Evolutionary conservation across 441 rosid species (phyloP), one percentile per base, ranked within the genome.

Genomic region (Lepidium campestre): DNA sequence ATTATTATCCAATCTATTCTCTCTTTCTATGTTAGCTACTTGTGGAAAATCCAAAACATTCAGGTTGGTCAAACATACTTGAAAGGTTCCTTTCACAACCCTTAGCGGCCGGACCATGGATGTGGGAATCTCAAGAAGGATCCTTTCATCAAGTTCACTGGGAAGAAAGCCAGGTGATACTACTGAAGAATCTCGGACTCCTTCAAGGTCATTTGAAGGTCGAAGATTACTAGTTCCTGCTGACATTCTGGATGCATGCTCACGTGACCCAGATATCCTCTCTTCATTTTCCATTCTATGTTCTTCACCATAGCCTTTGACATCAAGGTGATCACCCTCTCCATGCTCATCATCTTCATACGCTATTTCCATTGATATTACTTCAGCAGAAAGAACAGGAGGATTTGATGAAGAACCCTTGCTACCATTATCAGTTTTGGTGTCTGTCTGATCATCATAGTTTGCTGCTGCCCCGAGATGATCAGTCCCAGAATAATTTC

Each of bases 381-480:
- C 96, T 81, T 95, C 96, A 61, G 96, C 94, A 34, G 91, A 81
- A 63, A 95, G 87, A 80, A 86, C 77, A 67, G 96, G 95, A 69
- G 87, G 81, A 69, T 77, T 76, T 66, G 87, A 77, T 65, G 85
- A 79, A 78, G 81, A 76, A 53, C 73, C 75, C 53, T 79, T 89
- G 80, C 76, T 79, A 61, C 74, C 78, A 67, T 78, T 78, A 69
- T 77, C 80, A 52, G 59, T 76, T 57, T 78, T 84, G 22, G 68
- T 66, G 54, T 77, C 83, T 68, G 64, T 71, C 79, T 79, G 81
- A 76, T 87, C 95, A 62, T 85, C 97, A 62, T 79, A 86, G 79
- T 89, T 79, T 71, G 98, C 98, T 82, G 98, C 97, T 72, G 96
- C 90, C 72, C 96, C 99, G 46, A 68, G 84, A 86, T 95, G 99